Base-by-base conservation (phyloP, 192 early-diverging fungal species). In the Backusella liffmaniae region DNA sequence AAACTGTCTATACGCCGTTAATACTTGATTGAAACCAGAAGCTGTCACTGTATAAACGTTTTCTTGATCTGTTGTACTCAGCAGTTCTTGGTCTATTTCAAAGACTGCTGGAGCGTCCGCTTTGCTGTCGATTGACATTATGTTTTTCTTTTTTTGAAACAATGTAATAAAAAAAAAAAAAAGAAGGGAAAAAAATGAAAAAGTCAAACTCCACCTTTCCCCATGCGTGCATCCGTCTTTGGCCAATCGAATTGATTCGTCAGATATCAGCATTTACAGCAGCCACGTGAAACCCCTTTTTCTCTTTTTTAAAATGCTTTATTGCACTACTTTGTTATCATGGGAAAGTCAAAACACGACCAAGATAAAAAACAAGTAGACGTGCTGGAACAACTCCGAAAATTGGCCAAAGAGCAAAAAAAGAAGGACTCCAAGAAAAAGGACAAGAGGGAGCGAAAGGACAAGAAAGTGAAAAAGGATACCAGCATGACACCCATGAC, bases 401-500 rank as follows among this genome's bases (percentile, higher is more conserved):
- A 68, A 29, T 29, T 78, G 18, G 77, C 77, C 5, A 65, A 78
- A 32, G 71, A 70, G 42, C 77, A 80, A 36, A 72, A 77, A 29
- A 67, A 76, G 26, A 73, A 76, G 29, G 36, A 76, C 12, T 51
- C 56, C 26, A 39, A 76, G 18, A 72, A 76, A 34, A 41, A 32
- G 21, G 26, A 72, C 1, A 77, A 74, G 32, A 76, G 72, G 44
- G n/a, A 30, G 30, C 42, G 34, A n/a, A 53, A 16, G 5, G 59
- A 42, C 18, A 21, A 18, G 26, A 23, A 6, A 3, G 15, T 41
- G 8, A 69, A 34, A 23, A 53, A 41, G 30, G 49, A 26, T 12
- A 70, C 66, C 13, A 29, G 67, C 9, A 84, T 75, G 76, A 72
- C 74, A 2, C 86, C 87, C 18, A 86, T 86, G 67, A 86, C 82